Conservation (phyloP, 2,329 filamentous ascomycete species). For the Lecanicillium sp. region DNA sequence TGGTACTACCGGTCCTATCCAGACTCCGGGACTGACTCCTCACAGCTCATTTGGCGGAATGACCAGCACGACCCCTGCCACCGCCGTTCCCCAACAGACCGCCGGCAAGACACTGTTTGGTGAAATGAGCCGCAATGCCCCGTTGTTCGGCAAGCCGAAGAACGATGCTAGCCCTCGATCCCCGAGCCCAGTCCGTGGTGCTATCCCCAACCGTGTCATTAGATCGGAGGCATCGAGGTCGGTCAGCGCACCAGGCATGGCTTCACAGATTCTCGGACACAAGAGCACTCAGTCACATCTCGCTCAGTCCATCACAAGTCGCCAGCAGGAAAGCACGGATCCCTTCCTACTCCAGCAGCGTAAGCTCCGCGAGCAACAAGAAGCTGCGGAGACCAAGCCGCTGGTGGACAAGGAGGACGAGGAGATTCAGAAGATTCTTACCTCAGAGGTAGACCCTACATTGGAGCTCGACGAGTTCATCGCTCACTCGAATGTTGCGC, state of each 20-base stretch:
- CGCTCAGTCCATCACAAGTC: conserved; percentile 34
- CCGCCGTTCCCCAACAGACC: conserved; percentile 35
- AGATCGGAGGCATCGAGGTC: conserved; percentile 49
- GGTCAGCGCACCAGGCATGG: conserved; percentile 54
- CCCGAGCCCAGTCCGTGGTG: conserved; percentile 62
- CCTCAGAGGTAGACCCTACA: conserved; percentile 55
- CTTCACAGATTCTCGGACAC: conserved; percentile 45
- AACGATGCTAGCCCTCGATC: conserved; percentile 58
- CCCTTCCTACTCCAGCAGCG: conserved; percentile 45
- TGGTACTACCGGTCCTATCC: conserved; percentile 36
- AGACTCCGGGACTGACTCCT: conserved; percentile 48
- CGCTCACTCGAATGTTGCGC: conserved; percentile 50
- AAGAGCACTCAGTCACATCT: conserved; percentile 32
- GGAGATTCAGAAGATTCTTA: conserved; percentile 56
- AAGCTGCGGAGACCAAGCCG: conserved; percentile 50
- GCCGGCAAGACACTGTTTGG: conserved; percentile 46
- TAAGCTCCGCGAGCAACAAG: conserved; percentile 46
- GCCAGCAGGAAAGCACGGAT: conserved; percentile 36
- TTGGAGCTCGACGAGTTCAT: conserved; percentile 62
- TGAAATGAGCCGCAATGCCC: conserved; percentile 44
- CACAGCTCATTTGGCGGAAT: conserved; percentile 53
- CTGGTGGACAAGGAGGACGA: conserved; percentile 66
- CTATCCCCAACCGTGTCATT: conserved; percentile 45
- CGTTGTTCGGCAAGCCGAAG: conserved; percentile 47
- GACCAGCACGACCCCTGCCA: conserved; percentile 32